Percentiles rank a stretch among this genome's conserved stretches.
phyloP scores from a whole-genome alignment of 331 rosid species.

The Rosa hybrid region DNA sequence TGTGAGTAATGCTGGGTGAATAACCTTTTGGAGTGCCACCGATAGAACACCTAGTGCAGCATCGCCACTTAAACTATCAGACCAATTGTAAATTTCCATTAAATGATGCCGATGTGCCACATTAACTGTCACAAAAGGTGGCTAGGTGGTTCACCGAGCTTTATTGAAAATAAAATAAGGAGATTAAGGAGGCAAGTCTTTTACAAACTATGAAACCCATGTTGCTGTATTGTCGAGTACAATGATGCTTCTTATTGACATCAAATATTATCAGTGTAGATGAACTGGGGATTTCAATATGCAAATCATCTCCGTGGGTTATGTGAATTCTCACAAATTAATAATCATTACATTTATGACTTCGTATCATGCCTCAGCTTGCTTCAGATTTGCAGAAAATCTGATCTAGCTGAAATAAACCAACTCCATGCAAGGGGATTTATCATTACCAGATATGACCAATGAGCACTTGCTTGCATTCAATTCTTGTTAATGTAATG shows the following conservation, averaged over 20 bases:
- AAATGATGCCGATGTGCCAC: neutral
- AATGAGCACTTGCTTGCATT: neutral
- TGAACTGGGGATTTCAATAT: neutral
- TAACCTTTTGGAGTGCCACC: neutral
- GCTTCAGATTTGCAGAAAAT: neutral
- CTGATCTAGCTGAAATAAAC: constrained; percentile 10
- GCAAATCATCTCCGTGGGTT: neutral
- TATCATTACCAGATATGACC: neutral
- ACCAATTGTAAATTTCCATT: no score
- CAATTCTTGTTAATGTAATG: neutral
- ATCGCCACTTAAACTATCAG: neutral
- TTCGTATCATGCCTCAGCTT: neutral
- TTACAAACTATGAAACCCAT: neutral
- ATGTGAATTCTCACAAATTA: neutral
- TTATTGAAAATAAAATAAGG: neutral
- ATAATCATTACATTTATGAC: neutral
- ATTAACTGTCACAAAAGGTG: neutral
- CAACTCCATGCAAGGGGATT: neutral
- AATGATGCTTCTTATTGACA: neutral
- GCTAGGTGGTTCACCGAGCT: neutral
- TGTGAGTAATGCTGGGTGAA: neutral
- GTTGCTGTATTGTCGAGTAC: neutral
- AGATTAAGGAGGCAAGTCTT: neutral
- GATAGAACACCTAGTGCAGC: neutral
- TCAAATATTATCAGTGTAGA: neutral